phyloP scores from a whole-genome alignment of 2,329 filamentous ascomycete species.

The Triangularia setosa region DNA sequence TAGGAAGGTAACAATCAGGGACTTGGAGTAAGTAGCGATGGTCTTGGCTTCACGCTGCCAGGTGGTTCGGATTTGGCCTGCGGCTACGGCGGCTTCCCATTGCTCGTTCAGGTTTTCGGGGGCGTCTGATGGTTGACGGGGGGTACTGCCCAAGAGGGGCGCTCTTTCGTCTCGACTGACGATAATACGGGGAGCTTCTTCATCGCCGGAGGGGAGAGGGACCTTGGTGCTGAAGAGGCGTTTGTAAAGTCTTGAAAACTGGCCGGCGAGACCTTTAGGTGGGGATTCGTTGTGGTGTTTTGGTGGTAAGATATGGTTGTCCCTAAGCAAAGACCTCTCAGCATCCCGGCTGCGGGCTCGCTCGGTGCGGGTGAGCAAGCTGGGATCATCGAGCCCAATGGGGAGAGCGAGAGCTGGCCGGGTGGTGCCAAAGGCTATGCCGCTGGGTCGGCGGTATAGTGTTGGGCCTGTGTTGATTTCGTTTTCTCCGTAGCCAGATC shows the following conservation, averaged over 20 bases:
- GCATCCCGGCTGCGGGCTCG: slow-evolving; percentile 25
- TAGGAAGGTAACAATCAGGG: slow-evolving; percentile 69
- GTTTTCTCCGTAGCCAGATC: slow-evolving; percentile 34
- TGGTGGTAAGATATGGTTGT: slow-evolving; percentile 62
- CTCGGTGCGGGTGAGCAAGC: slow-evolving; percentile 51
- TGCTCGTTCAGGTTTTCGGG: slow-evolving; percentile 62
- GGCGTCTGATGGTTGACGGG: slow-evolving; percentile 30
- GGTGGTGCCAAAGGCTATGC: slow-evolving; percentile 68
- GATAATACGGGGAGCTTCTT: slow-evolving; percentile 32
- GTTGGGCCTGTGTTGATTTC: slow-evolving; percentile 41
- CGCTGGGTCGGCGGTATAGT: slow-evolving; percentile 72
- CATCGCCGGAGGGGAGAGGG: slow-evolving; percentile 33
- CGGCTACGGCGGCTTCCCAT: slow-evolving; percentile 80
- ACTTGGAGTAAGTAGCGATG: slow-evolving; percentile 65
- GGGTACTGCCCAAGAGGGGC: slow-evolving; percentile 34
- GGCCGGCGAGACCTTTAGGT: slow-evolving; percentile 3
- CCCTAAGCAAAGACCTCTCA: slow-evolving; percentile 47
- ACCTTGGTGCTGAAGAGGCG: slow-evolving; percentile 55
- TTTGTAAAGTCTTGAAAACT: slow-evolving; percentile 7
- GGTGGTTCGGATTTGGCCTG: slow-evolving; percentile 79
- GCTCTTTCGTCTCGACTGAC: slow-evolving; percentile 47
- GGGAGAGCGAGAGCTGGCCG: slow-evolving; percentile 65
- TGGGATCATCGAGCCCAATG: slow-evolving; percentile 40
- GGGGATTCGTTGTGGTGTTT: slow-evolving; percentile 42
- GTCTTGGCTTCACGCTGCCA: slow-evolving; percentile 89